phyloP scores from a whole-genome alignment of 805 yeast genomes.

The Lipomyces orientalis region DNA sequence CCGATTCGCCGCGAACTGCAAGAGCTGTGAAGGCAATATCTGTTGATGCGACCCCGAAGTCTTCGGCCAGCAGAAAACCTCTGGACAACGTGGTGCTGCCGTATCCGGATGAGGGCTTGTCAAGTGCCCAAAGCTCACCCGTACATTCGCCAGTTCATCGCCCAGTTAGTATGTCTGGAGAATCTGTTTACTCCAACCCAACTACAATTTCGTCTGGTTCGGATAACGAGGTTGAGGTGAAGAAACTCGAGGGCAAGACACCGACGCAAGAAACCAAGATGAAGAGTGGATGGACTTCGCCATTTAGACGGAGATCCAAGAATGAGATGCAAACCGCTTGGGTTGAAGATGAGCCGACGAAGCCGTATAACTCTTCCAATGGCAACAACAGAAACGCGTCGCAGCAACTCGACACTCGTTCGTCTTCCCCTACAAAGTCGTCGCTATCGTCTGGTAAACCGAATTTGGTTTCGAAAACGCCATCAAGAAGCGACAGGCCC shows the following conservation, averaged over 20 bases:
- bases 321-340: slow-evolving; percentile 43
- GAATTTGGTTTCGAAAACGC: neutral
- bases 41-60: neutral
- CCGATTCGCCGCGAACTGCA: neutral
- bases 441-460: slow-evolving; percentile 15
- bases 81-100: slow-evolving; percentile 16
- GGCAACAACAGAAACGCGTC: slow-evolving; percentile 1
- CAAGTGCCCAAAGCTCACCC: slow-evolving; percentile 38
- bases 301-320: slow-evolving; percentile 49
- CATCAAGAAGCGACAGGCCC: slow-evolving; percentile 9
- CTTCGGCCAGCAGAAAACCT: neutral
- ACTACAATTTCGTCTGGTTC: slow-evolving; percentile 37
- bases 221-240: slow-evolving; percentile 21
- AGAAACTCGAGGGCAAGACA: neutral
- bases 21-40: neutral
- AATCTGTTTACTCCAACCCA: slow-evolving; percentile 38
- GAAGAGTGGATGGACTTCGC: slow-evolving; percentile 51
- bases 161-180: slow-evolving; percentile 38
- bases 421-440: neutral
- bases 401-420: neutral
- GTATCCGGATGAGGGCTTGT: slow-evolving; percentile 21
- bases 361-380: slow-evolving; percentile 8
- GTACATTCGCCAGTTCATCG: slow-evolving; percentile 38
- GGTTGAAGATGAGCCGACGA: slow-evolving; percentile 27
- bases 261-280: neutral